phyloP scores from a whole-genome alignment of 1,284 basidiomycete genomes.

The Puccinia polysora region DNA sequence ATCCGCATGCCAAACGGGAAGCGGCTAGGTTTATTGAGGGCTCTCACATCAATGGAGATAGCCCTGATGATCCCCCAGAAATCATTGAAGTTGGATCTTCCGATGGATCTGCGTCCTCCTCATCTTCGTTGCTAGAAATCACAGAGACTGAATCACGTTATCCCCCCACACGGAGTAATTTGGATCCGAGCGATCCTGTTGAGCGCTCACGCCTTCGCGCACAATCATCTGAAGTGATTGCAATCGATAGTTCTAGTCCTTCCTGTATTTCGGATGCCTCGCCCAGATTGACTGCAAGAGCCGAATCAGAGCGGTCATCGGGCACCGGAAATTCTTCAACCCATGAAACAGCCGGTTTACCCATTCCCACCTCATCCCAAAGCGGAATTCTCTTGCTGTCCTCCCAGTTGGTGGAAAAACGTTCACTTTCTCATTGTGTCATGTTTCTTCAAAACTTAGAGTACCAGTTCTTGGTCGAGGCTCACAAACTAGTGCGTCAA shows the following conservation, averaged over 20 bases:
- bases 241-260: background rate
- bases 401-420: background rate
- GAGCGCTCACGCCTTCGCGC: background rate
- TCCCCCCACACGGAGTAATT: no score
- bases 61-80: background rate
- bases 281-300: background rate
- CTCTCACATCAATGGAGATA: background rate
- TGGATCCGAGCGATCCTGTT: no score
- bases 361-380: background rate
- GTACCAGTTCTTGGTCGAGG: background rate
- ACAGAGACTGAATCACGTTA: background rate
- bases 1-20: background rate
- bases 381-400: no score
- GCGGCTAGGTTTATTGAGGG: conserved; percentile 11
- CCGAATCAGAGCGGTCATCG: no score
- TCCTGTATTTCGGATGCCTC: background rate
- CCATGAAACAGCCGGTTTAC: background rate
- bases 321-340: background rate
- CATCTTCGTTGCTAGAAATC: background rate
- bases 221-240: background rate
- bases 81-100: background rate
- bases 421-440: background rate
- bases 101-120: background rate
- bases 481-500: background rate
- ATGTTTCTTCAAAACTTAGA: background rate